Evolutionary conservation across 2,329 filamentous ascomycete species (phyloP).

Genomic region (Pseudogymnoascus sp.): DNA sequence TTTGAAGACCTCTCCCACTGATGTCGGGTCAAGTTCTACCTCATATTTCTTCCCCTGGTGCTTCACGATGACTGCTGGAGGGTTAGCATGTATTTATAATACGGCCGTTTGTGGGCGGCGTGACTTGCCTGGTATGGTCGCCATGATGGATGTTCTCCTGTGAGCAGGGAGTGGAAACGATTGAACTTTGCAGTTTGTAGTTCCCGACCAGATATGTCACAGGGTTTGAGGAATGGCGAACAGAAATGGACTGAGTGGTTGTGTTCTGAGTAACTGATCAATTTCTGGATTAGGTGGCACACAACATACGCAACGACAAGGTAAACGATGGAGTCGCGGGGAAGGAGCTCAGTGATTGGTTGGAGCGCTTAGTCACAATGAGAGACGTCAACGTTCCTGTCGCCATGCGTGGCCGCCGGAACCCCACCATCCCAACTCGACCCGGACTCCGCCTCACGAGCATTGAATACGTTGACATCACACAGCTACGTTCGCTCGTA

Average conservation of each 20-base stretch:
- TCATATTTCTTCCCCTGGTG: conserved; percentile 94
- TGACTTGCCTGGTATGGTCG: conserved; percentile 26
- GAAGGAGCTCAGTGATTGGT: conserved; percentile 5
- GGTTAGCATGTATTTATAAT: conserved; percentile 14
- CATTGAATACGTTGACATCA: conserved; percentile 8
- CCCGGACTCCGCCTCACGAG: conserved; percentile 2
- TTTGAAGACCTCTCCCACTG: conserved; percentile 89
- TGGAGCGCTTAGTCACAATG: conserved; percentile 4
- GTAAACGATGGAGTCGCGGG: conserved; percentile 5
- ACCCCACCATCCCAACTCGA: conserved; percentile 7
- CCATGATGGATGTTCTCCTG: conserved; percentile 20
- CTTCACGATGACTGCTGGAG: conserved; percentile 69
- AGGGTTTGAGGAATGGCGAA: background rate
- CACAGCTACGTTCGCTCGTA: background rate
- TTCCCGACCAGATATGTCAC: background rate
- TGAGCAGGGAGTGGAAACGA: background rate
- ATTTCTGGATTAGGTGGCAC: conserved; percentile 4
- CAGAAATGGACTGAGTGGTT: background rate
- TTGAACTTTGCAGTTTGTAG: background rate
- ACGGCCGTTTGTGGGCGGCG: background rate
- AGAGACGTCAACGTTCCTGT: conserved; percentile 7
- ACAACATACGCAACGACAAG: conserved; percentile 1
- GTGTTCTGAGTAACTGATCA: conserved; percentile 4
- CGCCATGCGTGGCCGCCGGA: conserved; percentile 4
- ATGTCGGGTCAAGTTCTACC: conserved; percentile 77